Percentiles rank a stretch among this genome's conserved stretches.
Conservation (phyloP, 306 rosid genomes). For the Neltuma alba region DNA sequence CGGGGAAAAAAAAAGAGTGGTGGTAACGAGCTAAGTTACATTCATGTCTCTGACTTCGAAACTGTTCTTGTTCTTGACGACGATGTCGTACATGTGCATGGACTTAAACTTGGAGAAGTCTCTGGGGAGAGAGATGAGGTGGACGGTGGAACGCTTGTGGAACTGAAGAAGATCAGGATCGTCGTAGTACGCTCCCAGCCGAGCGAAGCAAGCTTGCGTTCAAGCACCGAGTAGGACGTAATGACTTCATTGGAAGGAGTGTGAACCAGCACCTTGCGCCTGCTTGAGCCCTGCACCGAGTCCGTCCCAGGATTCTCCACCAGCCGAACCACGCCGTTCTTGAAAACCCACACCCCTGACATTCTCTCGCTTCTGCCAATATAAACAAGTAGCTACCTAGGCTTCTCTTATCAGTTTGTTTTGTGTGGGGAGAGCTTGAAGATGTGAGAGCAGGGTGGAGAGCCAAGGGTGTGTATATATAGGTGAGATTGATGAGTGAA, state of each 20-base stretch:
- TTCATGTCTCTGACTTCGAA: slow-evolving; percentile 86
- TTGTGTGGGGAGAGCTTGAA: not conserved
- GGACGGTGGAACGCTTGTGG: slow-evolving; percentile 81
- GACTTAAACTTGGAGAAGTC: slow-evolving; percentile 81
- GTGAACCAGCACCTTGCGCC: slow-evolving; percentile 78
- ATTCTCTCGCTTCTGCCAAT: slow-evolving; percentile 8
- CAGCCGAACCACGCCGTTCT: slow-evolving; percentile 79
- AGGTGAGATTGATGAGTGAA: slow-evolving; percentile 13
- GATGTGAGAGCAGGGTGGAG: not conserved
- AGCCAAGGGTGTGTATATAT: slow-evolving; percentile 41
- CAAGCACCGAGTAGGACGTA: slow-evolving; percentile 58
- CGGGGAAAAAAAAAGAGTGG: too few species aligned
- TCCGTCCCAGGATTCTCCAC: slow-evolving; percentile 77
- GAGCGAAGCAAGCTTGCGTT: slow-evolving; percentile 54
- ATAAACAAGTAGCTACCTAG: too few species aligned
- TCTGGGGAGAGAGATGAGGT: slow-evolving; percentile 84
- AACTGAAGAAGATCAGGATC: slow-evolving; percentile 89
- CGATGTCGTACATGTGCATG: slow-evolving; percentile 97
- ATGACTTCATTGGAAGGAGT: slow-evolving; percentile 66
- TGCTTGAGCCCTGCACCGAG: slow-evolving; percentile 35
- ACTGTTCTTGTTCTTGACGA: slow-evolving; percentile 78
- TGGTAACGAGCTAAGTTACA: too few species aligned
- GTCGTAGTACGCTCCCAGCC: slow-evolving; percentile 93
- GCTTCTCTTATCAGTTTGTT: not conserved
- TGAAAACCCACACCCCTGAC: slow-evolving; percentile 98